Percentiles rank a stretch among this genome's conserved stretches.
These are phyloP conservation scores for Besnoitia besnoiti DNA, from an alignment of 169 alveolate genomes.

Conservation along the genomic window DNA sequence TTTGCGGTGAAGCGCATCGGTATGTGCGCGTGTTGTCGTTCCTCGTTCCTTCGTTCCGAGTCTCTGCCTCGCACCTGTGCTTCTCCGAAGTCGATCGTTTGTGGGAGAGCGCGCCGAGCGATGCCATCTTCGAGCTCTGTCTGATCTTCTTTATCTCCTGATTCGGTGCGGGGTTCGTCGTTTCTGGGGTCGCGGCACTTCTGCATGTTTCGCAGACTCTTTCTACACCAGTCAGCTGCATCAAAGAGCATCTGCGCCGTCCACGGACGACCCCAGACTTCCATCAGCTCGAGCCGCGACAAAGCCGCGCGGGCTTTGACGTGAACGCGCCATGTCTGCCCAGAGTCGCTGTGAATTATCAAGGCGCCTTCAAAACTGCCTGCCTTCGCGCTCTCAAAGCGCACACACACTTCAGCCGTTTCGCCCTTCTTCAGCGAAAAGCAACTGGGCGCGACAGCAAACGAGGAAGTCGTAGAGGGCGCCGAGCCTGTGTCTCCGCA, in stretches of 20 bases:
- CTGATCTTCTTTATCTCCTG: neutral
- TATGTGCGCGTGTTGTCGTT: neutral
- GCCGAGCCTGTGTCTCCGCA: neutral
- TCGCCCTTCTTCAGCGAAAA: neutral
- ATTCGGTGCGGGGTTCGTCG: neutral
- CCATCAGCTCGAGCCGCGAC: neutral
- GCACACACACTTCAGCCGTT: neutral
- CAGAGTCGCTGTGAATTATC: neutral
- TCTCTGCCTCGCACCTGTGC: neutral
- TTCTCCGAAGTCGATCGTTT: neutral
- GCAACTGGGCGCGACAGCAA: neutral
- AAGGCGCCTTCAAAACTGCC: neutral
- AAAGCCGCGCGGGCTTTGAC: neutral
- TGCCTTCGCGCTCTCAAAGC: neutral
- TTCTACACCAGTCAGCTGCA: neutral
- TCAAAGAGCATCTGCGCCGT: neutral
- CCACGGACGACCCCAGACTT: neutral
- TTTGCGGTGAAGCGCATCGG: neutral
- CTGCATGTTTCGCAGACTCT: neutral
- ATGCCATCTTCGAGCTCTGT: neutral
- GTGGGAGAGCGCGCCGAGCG: neutral
- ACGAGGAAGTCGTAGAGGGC: neutral
- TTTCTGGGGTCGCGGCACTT: neutral
- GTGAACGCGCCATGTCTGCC: conserved; percentile 16
- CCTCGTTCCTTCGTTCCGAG: neutral